Percentiles rank a stretch among this genome's conserved stretches.
phyloP scores from a whole-genome alignment of 169 alveolate genomes.

The Amoebophrya sp. region DNA sequence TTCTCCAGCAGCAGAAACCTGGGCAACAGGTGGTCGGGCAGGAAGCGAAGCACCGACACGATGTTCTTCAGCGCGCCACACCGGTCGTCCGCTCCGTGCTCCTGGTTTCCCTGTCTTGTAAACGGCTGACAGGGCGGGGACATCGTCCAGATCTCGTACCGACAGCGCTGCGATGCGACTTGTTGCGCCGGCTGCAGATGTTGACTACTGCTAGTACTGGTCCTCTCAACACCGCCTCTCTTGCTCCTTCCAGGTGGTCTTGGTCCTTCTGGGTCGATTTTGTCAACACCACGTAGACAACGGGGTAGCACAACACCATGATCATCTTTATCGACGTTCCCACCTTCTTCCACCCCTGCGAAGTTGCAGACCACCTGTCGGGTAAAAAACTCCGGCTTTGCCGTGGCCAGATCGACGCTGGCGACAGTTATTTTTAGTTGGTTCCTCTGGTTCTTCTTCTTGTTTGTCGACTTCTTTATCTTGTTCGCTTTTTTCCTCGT shows the following conservation, averaged over 20 bases:
- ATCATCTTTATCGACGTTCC: too few species aligned
- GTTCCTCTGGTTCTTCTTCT: not conserved
- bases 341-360: too few species aligned
- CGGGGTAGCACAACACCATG: too few species aligned
- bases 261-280: not conserved
- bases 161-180: too few species aligned
- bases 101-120: not conserved
- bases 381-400: not conserved
- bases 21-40: not conserved
- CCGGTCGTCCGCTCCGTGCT: not conserved
- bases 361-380: too few species aligned
- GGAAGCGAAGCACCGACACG: not conserved
- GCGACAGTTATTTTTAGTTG: not conserved
- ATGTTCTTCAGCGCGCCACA: not conserved
- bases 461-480: not conserved
- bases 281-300: too few species aligned
- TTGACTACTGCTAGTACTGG: too few species aligned
- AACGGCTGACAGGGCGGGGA: conserved; percentile 23
- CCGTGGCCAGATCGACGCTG: not conserved
- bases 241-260: not conserved
- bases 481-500: too few species aligned
- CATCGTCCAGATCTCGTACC: conserved; percentile 28
- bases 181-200: too few species aligned
- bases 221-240: too few species aligned
- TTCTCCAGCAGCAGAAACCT: not conserved